Evolutionary conservation across 495 filamentous ascomycete genomes (phyloP).

Genomic region (Aspergillus diversus): DNA sequence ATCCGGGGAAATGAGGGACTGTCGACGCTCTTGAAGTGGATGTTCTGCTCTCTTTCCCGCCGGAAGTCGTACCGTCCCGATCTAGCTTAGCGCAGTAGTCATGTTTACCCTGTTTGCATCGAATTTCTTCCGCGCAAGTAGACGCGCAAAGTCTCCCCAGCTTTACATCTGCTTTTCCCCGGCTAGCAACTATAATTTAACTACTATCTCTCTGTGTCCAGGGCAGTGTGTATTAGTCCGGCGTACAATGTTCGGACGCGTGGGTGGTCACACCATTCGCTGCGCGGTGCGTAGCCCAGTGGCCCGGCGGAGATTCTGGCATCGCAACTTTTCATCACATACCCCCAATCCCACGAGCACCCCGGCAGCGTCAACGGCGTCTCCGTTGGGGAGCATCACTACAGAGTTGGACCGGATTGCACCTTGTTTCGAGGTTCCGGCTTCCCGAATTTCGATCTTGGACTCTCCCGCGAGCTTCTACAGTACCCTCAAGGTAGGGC

Average conservation of each 20-base stretch:
- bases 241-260: constrained; percentile 44
- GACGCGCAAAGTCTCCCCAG: background rate
- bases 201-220: background rate
- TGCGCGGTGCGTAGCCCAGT: constrained; percentile 37
- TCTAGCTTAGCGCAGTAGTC: constrained; percentile 29
- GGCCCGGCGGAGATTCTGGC: constrained; percentile 35
- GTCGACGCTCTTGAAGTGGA: constrained; percentile 16
- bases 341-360: constrained; percentile 29
- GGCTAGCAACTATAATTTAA: background rate
- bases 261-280: constrained; percentile 44
- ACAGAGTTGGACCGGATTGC: constrained; percentile 86
- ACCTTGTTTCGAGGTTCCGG: constrained; percentile 82
- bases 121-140: constrained; percentile 3
- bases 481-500: constrained; percentile 75
- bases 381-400: constrained; percentile 60
- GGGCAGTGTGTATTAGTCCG: background rate
- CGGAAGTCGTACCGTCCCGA: constrained; percentile 25
- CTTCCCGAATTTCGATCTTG: constrained; percentile 79
- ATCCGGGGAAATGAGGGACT: constrained; percentile 11
- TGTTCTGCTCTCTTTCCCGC: constrained; percentile 16
- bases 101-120: constrained; percentile 49
- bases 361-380: constrained; percentile 36
- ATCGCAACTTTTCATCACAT: constrained; percentile 48
- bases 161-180: background rate
- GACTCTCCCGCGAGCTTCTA: constrained; percentile 85